A percentile compares a stretch with the other conserved stretches of the same genome.
phyloP scores from a whole-genome alignment of 768 basidiomycete species.

The Pleurotus sapidus region DNA sequence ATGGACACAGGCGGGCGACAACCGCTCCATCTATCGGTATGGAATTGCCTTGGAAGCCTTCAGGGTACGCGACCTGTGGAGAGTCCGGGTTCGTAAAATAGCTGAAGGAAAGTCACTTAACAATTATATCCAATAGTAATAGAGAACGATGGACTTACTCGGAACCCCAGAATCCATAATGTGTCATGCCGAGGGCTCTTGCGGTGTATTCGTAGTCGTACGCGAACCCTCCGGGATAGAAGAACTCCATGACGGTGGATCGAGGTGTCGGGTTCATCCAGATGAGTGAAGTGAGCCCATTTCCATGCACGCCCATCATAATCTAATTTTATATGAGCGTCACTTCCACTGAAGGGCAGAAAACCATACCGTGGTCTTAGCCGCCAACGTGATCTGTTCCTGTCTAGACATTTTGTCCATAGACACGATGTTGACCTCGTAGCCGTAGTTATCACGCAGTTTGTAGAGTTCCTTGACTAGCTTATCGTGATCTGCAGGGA shows the following conservation, averaged over 20 bases:
- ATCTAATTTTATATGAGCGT: slow-evolving; percentile 48
- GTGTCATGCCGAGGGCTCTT: slow-evolving; percentile 77
- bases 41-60: slow-evolving; percentile 84
- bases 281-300: slow-evolving; percentile 81
- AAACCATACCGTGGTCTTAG: slow-evolving; percentile 73
- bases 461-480: slow-evolving; percentile 74
- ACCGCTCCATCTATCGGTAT: slow-evolving; percentile 79
- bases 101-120: slow-evolving; percentile 30
- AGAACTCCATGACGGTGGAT: slow-evolving; percentile 91
- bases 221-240: slow-evolving; percentile 81
- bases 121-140: background rate
- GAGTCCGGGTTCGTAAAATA: slow-evolving; percentile 72
- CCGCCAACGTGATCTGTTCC: slow-evolving; percentile 81
- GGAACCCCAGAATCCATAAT: slow-evolving; percentile 84
- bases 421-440: slow-evolving; percentile 85
- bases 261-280: slow-evolving; percentile 90
- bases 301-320: slow-evolving; percentile 93
- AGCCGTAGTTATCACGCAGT: slow-evolving; percentile 68
- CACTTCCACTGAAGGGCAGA: background rate
- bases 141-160: slow-evolving; percentile 35
- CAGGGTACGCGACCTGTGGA: slow-evolving; percentile 70
- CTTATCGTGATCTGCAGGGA: slow-evolving; percentile 69
- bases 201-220: slow-evolving; percentile 83
- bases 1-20: slow-evolving; percentile 57
- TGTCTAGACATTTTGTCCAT: slow-evolving; percentile 78